These are phyloP conservation scores for Phytophthora sojae DNA, from an alignment of 352 stramenopile genomes.

Conservation along the genomic window DNA sequence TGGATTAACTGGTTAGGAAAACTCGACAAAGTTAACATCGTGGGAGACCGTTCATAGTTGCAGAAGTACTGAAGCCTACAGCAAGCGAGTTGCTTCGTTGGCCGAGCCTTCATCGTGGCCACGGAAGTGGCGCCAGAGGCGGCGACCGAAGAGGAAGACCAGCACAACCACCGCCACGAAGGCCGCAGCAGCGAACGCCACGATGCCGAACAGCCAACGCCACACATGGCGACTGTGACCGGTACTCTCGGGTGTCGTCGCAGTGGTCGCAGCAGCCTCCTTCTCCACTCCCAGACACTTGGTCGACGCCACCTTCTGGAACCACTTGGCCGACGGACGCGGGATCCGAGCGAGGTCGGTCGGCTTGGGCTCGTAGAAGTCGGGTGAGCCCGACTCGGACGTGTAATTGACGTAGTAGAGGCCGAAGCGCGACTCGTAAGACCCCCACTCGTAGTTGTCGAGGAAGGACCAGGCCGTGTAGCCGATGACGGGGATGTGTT, in stretches of 20 bases:
- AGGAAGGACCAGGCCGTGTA: conserved; percentile 36
- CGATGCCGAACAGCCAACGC: conserved; percentile 35
- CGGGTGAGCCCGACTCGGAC: conserved; percentile 23
- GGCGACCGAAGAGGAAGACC: conserved; percentile 27
- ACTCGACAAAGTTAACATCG: no score
- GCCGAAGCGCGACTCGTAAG: conserved; percentile 48
- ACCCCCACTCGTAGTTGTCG: conserved; percentile 39
- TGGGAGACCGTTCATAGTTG: no score
- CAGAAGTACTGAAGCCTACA: conserved; percentile 3
- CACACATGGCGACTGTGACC: conserved; percentile 32
- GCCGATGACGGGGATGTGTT: conserved; percentile 33
- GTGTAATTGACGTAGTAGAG: conserved; percentile 65
- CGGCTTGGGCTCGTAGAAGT: conserved; percentile 25
- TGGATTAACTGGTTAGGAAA: no score
- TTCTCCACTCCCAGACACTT: conserved; percentile 19
- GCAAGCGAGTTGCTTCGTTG: conserved; percentile 28
- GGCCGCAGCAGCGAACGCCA: conserved; percentile 22
- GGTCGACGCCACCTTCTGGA: conserved; percentile 30
- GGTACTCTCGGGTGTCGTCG: conserved; percentile 3
- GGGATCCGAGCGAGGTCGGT: conserved; percentile 43
- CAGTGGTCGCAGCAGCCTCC: conserved; percentile 3
- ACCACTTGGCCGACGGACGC: conserved; percentile 46
- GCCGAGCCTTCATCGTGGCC: conserved; percentile 17
- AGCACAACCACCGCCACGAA: conserved; percentile 33
- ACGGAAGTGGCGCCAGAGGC: conserved; percentile 37